Conservation (phyloP, 345 rosid genomes). For the Gossypium stocksii region DNA sequence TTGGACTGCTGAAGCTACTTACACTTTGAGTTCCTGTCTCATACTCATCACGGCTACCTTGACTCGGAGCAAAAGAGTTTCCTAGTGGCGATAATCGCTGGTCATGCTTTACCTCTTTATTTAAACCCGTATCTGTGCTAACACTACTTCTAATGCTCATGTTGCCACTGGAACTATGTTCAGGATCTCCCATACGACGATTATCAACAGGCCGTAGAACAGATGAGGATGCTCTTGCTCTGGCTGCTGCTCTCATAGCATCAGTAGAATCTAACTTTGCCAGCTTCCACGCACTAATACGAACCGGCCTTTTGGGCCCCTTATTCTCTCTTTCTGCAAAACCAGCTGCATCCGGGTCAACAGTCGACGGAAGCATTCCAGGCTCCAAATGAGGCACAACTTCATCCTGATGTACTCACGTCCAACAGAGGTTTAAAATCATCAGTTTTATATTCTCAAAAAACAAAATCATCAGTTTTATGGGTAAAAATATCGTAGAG, state of each 20-base stretch:
- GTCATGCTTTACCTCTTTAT: conserved; percentile 62
- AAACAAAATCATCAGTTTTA: background rate
- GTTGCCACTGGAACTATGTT: conserved; percentile 76
- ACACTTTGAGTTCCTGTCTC: conserved; percentile 78
- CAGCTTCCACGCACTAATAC: conserved; percentile 86
- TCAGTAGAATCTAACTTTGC: conserved; percentile 80
- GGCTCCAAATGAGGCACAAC: conserved; percentile 94
- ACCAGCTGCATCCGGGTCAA: conserved; percentile 90
- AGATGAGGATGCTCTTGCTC: conserved; percentile 96
- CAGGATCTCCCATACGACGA: conserved; percentile 53
- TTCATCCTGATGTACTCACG: conserved; percentile 63
- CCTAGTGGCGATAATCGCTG: conserved; percentile 40
- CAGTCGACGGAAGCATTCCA: conserved; percentile 89
- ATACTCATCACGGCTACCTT: conserved; percentile 83
- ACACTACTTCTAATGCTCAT: conserved; percentile 77
- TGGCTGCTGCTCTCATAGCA: conserved; percentile 89
- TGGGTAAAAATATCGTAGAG: too few species aligned
- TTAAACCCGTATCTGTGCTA: conserved; percentile 61
- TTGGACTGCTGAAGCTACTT: conserved; percentile 94
- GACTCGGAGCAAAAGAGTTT: conserved; percentile 78
- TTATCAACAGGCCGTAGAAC: conserved; percentile 71
- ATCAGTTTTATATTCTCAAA: background rate
- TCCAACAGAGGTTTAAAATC: conserved; percentile 1
- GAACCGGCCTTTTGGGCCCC: conserved; percentile 65
- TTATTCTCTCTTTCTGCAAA: conserved; percentile 59